These are phyloP conservation scores for Vigna mungo DNA, from an alignment of 306 rosid genomes.

Conservation along the genomic window DNA sequence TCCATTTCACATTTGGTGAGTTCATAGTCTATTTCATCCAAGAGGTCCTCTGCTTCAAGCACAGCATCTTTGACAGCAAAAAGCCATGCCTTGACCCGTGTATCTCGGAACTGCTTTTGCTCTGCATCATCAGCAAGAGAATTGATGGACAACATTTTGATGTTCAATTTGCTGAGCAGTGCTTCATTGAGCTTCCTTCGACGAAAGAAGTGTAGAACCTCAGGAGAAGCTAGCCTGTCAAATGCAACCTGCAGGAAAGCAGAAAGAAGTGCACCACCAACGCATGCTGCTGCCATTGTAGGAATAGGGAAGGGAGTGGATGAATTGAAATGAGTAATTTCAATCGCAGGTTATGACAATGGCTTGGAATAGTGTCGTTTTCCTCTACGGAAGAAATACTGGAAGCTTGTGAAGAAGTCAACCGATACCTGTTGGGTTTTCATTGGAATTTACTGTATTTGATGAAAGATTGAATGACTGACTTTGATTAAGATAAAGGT, in stretches of 20 bases:
- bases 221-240: not conserved
- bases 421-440: too few relatives aligned
- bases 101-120: not conserved
- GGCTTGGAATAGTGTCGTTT: too few relatives aligned
- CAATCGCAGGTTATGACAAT: not conserved
- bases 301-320: not conserved
- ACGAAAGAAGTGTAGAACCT: not conserved
- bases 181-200: not conserved
- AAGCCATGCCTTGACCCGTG: not conserved
- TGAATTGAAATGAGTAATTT: not conserved
- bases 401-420: too few relatives aligned
- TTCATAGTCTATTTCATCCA: not conserved
- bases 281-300: not conserved
- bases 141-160: not conserved
- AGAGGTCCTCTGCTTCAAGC: not conserved
- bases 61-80: not conserved
- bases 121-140: slow-evolving; percentile 2
- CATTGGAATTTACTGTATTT: too few relatives aligned
- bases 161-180: too few relatives aligned
- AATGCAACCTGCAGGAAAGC: slow-evolving; percentile 12
- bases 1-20: not conserved
- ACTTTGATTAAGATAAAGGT: too few relatives aligned
- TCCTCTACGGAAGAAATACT: too few relatives aligned
- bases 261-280: slow-evolving; percentile 16
- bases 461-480: too few relatives aligned